Conservation (phyloP, 371 early-diverging fungal genomes). For the Funneliformis caledonium region DNA sequence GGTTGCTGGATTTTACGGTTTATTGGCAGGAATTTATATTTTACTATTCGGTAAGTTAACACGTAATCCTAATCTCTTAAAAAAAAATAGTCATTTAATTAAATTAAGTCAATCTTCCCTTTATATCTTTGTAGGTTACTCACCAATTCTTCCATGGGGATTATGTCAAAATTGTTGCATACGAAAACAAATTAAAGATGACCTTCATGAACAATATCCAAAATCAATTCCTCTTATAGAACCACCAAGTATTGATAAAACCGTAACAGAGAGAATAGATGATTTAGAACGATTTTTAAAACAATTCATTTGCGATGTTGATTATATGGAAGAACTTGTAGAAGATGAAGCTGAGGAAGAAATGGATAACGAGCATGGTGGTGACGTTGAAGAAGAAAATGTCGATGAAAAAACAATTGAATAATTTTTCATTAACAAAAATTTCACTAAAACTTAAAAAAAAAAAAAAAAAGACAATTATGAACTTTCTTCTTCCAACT, state of each 20-base stretch:
- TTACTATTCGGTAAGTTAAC: constrained; percentile 21
- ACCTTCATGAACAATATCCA: constrained; percentile 16
- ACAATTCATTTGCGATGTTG: constrained; percentile 25
- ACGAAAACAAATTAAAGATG: not conserved
- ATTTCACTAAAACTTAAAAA: too few species aligned
- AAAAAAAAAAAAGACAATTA: too few species aligned
- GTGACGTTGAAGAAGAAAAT: not conserved
- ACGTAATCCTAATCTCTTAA: not conserved
- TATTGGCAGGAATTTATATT: constrained; percentile 30
- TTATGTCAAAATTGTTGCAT: constrained; percentile 10
- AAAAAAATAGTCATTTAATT: not conserved
- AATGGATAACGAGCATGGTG: not conserved
- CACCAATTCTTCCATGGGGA: constrained; percentile 33
- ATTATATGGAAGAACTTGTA: not conserved
- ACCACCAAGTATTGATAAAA: not conserved
- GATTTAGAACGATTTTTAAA: constrained; percentile 31
- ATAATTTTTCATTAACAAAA: too few species aligned
- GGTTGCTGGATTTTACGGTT: constrained; percentile 33
- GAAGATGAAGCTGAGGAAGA: not conserved
- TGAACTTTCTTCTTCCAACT: too few species aligned
- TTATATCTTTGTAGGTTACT: not conserved
- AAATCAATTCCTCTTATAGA: constrained; percentile 26
- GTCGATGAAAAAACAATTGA: not conserved
- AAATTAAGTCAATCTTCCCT: not conserved
- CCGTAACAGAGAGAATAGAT: not conserved